These are phyloP conservation scores for Plantago rigida DNA, from an alignment of 305 asterid species.

Conservation along the genomic window DNA sequence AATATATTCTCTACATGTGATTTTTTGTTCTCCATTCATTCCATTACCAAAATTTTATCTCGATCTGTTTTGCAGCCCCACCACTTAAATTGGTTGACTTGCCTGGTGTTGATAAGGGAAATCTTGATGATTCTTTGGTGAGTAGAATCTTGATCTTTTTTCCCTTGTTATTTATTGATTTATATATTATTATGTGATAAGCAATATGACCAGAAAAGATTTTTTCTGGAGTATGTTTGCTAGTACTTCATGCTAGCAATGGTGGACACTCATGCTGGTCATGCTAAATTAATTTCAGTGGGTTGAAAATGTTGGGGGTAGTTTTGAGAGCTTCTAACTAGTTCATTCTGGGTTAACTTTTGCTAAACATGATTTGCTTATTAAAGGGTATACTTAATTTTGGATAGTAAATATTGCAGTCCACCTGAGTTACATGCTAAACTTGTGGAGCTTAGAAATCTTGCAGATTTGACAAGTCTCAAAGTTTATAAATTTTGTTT, in stretches of 20 bases:
- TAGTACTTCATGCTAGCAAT: neutral
- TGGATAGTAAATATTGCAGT: no score
- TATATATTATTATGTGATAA: neutral
- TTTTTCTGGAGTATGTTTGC: neutral
- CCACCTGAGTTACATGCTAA: neutral
- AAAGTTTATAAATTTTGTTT: neutral
- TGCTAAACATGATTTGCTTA: no score
- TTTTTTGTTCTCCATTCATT: neutral
- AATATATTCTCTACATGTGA: no score
- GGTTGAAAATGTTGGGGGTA: no score
- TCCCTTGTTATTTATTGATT: neutral
- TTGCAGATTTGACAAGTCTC: neutral
- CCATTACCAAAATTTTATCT: conserved; percentile 15
- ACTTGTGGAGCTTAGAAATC: neutral
- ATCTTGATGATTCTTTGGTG: conserved; percentile 73
- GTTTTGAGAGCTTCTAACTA: no score
- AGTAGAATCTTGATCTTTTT: conserved; percentile 25
- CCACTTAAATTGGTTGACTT: conserved; percentile 76
- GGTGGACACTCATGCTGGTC: neutral
- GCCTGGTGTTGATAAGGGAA: conserved; percentile 83
- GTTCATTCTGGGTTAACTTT: no score
- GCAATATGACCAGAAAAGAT: neutral
- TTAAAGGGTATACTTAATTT: no score
- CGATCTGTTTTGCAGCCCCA: conserved; percentile 49
- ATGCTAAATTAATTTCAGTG: neutral